Evolutionary conservation across 1,284 basidiomycete genomes (phyloP).

Genomic region (Cryptococcus sp.): DNA sequence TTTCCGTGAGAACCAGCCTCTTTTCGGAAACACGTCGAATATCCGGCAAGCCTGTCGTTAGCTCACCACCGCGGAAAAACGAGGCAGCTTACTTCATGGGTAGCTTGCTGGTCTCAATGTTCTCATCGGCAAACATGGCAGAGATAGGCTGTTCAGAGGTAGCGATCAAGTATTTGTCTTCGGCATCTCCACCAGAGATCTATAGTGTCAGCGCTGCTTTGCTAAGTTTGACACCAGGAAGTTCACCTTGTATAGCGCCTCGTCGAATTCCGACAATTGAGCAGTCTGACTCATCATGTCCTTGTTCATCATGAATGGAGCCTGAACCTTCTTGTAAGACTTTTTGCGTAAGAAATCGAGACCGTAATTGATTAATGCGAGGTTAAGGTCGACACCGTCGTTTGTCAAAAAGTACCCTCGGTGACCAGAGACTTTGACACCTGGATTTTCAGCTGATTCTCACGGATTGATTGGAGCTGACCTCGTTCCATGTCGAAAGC

Average conservation of each 20-base stretch:
- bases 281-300: slow-evolving; percentile 96
- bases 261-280: slow-evolving; percentile 96
- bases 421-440: slow-evolving; percentile 89
- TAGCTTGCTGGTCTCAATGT: slow-evolving; percentile 90
- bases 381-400: slow-evolving; percentile 95
- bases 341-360: slow-evolving; percentile 83
- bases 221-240: neutral
- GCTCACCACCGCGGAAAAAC: neutral
- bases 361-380: slow-evolving; percentile 91
- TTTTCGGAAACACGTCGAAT: slow-evolving; percentile 96
- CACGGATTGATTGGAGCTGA: slow-evolving; percentile 42
- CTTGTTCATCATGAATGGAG: slow-evolving; percentile 98
- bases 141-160: slow-evolving; percentile 99
- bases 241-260: slow-evolving; percentile 89
- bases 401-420: slow-evolving; percentile 93
- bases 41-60: slow-evolving; percentile 54
- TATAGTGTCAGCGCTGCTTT: neutral
- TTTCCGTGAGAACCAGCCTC: slow-evolving; percentile 95
- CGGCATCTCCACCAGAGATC: slow-evolving; percentile 60
- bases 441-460: slow-evolving; percentile 47
- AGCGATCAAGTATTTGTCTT: slow-evolving; percentile 98
- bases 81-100: slow-evolving; percentile 69
- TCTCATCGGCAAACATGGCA: slow-evolving; percentile 90
- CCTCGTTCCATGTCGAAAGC: slow-evolving; percentile 95
- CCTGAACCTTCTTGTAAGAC: slow-evolving; percentile 90